Percentiles rank a stretch among this genome's conserved stretches.
Evolutionary conservation across 345 rosid species (phyloP).

Genomic region (Populus pruinosa): DNA sequence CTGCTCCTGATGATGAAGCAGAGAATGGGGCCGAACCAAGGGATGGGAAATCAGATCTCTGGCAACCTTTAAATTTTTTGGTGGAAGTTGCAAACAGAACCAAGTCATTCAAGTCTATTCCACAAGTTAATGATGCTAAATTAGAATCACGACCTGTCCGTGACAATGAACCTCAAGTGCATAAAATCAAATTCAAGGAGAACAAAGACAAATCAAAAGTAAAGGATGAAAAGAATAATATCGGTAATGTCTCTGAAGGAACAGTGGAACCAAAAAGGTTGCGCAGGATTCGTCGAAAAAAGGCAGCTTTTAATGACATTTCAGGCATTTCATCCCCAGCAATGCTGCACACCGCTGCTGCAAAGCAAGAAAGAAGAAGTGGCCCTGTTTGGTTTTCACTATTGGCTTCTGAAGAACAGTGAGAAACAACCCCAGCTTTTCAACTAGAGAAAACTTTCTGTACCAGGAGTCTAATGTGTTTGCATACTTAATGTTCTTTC

Average conservation of each 20-base stretch:
- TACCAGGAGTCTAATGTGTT: not conserved
- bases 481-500: conserved; percentile 11
- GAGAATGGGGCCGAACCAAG: conserved; percentile 18
- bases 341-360: conserved; percentile 8
- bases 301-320: conserved; percentile 1
- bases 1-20: conserved; percentile 5
- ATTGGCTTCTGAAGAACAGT: conserved; percentile 30
- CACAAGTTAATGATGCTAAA: conserved; percentile 18
- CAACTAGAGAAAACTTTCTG: not conserved
- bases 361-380: conserved; percentile 21
- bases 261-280: conserved; percentile 14
- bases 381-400: conserved; percentile 31
- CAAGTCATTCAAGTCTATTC: conserved; percentile 25
- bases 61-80: conserved; percentile 34
- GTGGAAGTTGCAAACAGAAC: conserved; percentile 33
- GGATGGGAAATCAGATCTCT: conserved; percentile 30
- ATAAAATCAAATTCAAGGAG: conserved; percentile 17
- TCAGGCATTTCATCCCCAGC: conserved; percentile 18
- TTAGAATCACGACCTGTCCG: conserved; percentile 2
- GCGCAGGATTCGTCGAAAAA: conserved; percentile 23
- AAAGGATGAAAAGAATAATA: conserved; percentile 15
- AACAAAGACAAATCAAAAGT: conserved; percentile 11
- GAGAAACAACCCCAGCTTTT: conserved; percentile 26
- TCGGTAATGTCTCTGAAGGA: not conserved
- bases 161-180: conserved; percentile 13